Evolutionary conservation across 139 green algal species (phyloP), one percentile per base, ranked within the genome.

Genomic region (Haematococcus sp.): DNA sequence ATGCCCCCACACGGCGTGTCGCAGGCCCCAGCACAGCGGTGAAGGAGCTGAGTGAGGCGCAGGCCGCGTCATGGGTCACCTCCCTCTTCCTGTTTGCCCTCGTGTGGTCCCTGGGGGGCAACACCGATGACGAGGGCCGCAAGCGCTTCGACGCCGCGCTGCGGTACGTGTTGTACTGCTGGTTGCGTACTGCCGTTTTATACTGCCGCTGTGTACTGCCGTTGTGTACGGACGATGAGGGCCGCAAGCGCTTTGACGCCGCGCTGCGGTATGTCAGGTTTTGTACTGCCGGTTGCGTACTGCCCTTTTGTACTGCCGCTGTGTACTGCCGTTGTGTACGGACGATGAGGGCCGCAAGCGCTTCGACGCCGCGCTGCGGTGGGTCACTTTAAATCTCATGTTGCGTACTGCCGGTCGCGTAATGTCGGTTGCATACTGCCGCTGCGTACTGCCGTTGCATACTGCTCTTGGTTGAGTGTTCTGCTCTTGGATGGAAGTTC

Each of bases 31-130:
- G 20, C 23, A 17, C 31, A 20, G n/a, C 66, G 20, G 4, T 70
- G 0, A 67, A 70, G 32, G 73, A 87, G 35, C 34, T 87, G 59
- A 74, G 71, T 23, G 81, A 84, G 61, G 35, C 75, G 51, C 76
- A 87, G 67, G 74, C 75, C 44, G 23, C 67, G 1, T 66, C 30
- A n/a, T 80, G 66, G 74, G 34, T 94, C 19, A 78, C 91, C 69
- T 79, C 75, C 73, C 70, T 83, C 31, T 92, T 95, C 72, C 73
- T 93, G 49, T 95, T 95, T 70, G 74, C 82, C 17, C 59, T 92
- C 11, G 76, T 93, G 54, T 95, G 90, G 90, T 90, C 84, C 9
- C 32, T 95, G 4, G 88, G 90, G 35, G 88, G 82, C 54, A 84
- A 87, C 27, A 88, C 83, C 27, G 82, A 94, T 19, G 82, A 73